Conservation (phyloP, 2,329 filamentous ascomycete species). For the Aciculosporium take region DNA sequence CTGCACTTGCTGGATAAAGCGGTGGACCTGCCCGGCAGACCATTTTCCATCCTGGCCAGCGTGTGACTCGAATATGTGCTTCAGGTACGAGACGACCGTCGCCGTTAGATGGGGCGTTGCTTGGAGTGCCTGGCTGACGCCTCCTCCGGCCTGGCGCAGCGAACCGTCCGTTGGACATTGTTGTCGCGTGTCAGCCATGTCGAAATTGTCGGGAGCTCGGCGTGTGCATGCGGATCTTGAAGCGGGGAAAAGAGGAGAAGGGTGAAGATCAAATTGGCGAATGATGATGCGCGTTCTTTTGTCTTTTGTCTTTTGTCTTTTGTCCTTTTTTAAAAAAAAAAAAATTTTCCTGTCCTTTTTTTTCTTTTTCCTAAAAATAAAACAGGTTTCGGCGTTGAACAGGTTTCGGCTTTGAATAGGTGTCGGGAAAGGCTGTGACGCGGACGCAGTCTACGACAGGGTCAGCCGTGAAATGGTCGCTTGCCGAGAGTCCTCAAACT, state of each 20-base stretch:
- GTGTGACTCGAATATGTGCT: slow-evolving; percentile 31
- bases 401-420: background rate
- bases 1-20: slow-evolving; percentile 34
- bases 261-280: background rate
- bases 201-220: background rate
- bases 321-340: too few relatives aligned
- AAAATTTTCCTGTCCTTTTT: too few relatives aligned
- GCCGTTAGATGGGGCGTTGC: slow-evolving; percentile 27
- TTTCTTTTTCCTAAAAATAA: too few relatives aligned
- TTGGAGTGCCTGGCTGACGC: slow-evolving; percentile 27
- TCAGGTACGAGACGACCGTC: slow-evolving; percentile 27
- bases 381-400: background rate
- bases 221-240: background rate
- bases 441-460: background rate
- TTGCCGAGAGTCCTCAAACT: background rate
- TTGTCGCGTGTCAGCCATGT: slow-evolving; percentile 2
- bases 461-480: background rate
- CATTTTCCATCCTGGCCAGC: slow-evolving; percentile 28
- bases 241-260: background rate
- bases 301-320: background rate
- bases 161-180: slow-evolving; percentile 13
- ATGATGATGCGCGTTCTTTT: background rate
- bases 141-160: slow-evolving; percentile 32
- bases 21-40: slow-evolving; percentile 28
- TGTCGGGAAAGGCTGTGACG: background rate